Evolutionary conservation across 164 flowering plant genomes (phyloP), one percentile per base, ranked within the genome.

Genomic region (Magnolia kwangsiensis): DNA sequence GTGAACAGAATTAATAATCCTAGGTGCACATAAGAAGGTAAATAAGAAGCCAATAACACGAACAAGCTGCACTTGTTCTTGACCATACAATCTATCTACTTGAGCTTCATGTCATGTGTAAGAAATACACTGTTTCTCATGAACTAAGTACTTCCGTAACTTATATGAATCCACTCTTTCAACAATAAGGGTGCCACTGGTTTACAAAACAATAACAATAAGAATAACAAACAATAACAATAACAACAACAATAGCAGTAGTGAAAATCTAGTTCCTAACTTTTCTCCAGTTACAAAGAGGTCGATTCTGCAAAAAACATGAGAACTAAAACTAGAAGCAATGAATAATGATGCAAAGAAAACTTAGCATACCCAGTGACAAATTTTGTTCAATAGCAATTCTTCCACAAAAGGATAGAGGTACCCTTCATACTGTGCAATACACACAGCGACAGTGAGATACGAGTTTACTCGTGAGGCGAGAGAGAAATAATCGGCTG

Each of bases 401-500:
- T 91, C 97, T 80, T 96, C 98, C 68, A 86, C 92, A 86, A 92
- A 94, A 24, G 90, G 90, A 81, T 86, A 72, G 70, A 96, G 94
- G 81, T 92, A 96, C 49, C 90, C 92, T 74, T 89, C 89, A 84
- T 86, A 92, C 71, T 91, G 94, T 72, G 94, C 98, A 86, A 96
- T 89, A 77, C 63, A 76, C 49, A 88, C 92, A 79, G 96, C 97
- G 81, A 94, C 95, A 77, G 84, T 81, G 77, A 94, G 86, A 80
- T 96, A 96, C 27, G 99, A 94, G 77, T 91, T 90, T 55, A 84
- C 85, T 68, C 97, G 86, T 37, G 99, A 94, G 65, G 98, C 89
- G 63, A 96, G 99, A 74, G 99, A 92, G 81, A 94, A 96, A 81
- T 96, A 96, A 82, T 96, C 99, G 2, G 99, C 99, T 20, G 89